These are phyloP conservation scores for Westerdykella sp. DNA, from an alignment of 2,329 filamentous ascomycete genomes.

Conservation along the genomic window DNA sequence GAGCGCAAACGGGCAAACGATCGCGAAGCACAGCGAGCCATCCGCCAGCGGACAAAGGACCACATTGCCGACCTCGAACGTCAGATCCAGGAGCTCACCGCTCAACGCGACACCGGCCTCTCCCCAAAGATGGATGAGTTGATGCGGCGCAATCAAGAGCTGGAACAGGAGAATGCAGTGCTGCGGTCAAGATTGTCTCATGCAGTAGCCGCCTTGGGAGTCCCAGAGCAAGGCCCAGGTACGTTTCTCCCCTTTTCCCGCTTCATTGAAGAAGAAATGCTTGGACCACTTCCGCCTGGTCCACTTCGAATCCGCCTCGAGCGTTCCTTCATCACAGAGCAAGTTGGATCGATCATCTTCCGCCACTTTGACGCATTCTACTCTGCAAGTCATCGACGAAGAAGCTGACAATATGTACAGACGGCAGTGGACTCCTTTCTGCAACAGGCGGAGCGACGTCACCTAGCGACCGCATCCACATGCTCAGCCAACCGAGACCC, in stretches of 20 bases:
- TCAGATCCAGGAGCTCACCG: slow-evolving; percentile 48
- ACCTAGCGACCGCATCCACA: slow-evolving; percentile 36
- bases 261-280: background rate
- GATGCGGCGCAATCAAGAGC: slow-evolving; percentile 48
- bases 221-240: slow-evolving; percentile 34
- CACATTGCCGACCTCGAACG: slow-evolving; percentile 54
- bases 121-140: slow-evolving; percentile 46
- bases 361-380: too few species aligned
- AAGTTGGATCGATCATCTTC: too few species aligned
- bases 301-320: too few species aligned
- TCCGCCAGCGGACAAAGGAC: slow-evolving; percentile 53
- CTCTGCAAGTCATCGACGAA: too few species aligned
- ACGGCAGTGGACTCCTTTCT: slow-evolving; percentile 15
- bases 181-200: slow-evolving; percentile 47
- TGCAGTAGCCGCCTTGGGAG: slow-evolving; percentile 36
- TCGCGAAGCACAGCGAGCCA: slow-evolving; percentile 54
- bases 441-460: slow-evolving; percentile 29
- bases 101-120: slow-evolving; percentile 42
- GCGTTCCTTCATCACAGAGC: too few species aligned
- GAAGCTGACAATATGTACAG: slow-evolving; percentile 6
- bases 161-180: slow-evolving; percentile 51
- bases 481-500: slow-evolving; percentile 34
- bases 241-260: slow-evolving; percentile 14
- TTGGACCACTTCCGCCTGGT: background rate
- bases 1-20: slow-evolving; percentile 57